A percentile compares a stretch with the other conserved stretches of the same genome.
Evolutionary conservation across 169 alveolate genomes (phyloP).

Genomic region (Ichthyophthirius multifiliis): DNA sequence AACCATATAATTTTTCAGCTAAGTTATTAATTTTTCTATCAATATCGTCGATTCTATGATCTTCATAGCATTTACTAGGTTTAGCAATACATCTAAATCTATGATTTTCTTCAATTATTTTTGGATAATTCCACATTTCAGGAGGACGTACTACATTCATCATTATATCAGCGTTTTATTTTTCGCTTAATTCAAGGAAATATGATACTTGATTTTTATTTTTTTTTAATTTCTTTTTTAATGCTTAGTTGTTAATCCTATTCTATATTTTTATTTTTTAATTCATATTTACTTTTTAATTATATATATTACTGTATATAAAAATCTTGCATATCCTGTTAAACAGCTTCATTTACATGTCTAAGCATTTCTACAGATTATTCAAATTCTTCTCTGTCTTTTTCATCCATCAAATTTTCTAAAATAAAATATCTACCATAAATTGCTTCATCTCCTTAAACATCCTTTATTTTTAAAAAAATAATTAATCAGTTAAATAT

Average conservation of each 20-base stretch:
- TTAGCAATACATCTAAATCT: constrained; percentile 38
- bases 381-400: constrained; percentile 11
- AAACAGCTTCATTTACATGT: constrained; percentile 35
- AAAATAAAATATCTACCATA: constrained; percentile 41
- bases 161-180: constrained; percentile 2
- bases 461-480: background rate
- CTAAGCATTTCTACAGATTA: constrained; percentile 33
- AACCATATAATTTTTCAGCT: background rate
- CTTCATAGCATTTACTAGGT: constrained; percentile 31
- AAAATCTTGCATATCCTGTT: constrained; percentile 34
- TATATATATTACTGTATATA: constrained; percentile 11
- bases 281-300: background rate
- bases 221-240: background rate
- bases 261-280: background rate
- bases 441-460: constrained; percentile 19
- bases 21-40: constrained; percentile 14
- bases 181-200: constrained; percentile 14
- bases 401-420: constrained; percentile 15
- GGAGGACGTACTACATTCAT: constrained; percentile 33
- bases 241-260: background rate
- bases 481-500: no score
- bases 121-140: constrained; percentile 39
- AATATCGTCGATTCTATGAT: constrained; percentile 24
- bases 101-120: constrained; percentile 35
- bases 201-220: constrained; percentile 11